These are phyloP conservation scores for Parastagonospora nodorum DNA, from an alignment of 2,329 filamentous ascomycete species.

Conservation along the genomic window DNA sequence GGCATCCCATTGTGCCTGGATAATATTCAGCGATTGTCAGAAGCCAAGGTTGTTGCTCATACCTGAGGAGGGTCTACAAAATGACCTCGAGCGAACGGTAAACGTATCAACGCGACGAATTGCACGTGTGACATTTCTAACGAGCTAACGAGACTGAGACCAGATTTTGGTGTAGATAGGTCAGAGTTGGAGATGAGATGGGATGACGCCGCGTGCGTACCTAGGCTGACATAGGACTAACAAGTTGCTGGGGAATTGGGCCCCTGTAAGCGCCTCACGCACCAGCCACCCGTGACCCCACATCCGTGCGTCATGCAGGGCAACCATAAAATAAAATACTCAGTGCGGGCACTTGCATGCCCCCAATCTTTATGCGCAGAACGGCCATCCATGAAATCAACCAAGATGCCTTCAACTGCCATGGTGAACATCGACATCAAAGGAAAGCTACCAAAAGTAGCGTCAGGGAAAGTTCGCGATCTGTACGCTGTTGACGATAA, in stretches of 20 bases:
- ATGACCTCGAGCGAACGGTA: constrained; percentile 85
- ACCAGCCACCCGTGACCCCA: constrained; percentile 4
- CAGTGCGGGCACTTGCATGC: constrained; percentile 8
- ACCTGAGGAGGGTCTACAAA: constrained; percentile 91
- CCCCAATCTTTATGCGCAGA: constrained; percentile 1
- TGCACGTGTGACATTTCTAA: constrained; percentile 40
- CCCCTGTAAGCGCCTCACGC: not conserved
- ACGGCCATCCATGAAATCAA: not conserved
- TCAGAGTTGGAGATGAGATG: constrained; percentile 10
- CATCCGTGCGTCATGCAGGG: constrained; percentile 21
- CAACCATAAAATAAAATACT: constrained; percentile 22
- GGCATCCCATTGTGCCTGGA: constrained; percentile 83
- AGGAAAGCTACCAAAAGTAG: constrained; percentile 53
- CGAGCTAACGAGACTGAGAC: not conserved
- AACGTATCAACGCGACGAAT: constrained; percentile 79
- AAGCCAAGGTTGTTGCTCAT: constrained; percentile 38
- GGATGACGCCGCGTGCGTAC: constrained; percentile 17
- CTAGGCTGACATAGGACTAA: not conserved
- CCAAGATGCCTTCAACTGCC: constrained; percentile 34
- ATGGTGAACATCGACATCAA: constrained; percentile 41
- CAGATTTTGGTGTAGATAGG: not conserved
- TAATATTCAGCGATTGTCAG: constrained; percentile 11
- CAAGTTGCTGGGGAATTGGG: not conserved
- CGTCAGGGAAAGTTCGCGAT: constrained; percentile 78
- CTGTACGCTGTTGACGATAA: constrained; percentile 73